Conservation (phyloP, 805 yeast species). For the Teunomyces kruisii region DNA sequence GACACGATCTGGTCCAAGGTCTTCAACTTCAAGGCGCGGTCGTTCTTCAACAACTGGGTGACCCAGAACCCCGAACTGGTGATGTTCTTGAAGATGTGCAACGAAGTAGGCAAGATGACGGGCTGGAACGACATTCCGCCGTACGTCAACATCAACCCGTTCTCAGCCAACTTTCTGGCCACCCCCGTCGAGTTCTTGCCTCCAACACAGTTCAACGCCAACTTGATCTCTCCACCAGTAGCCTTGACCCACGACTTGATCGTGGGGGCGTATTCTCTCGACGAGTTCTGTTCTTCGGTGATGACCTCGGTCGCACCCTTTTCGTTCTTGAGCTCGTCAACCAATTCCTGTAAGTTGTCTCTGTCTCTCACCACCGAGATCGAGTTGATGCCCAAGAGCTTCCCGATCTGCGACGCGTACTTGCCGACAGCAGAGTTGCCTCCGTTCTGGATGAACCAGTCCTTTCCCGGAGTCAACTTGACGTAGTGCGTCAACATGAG, state of each 20-base stretch:
- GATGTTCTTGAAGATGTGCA: slow-evolving; percentile 86
- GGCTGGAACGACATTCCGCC: slow-evolving; percentile 99
- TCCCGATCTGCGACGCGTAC: slow-evolving; percentile 85
- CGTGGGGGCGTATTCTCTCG: slow-evolving; percentile 62
- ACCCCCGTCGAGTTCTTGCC: slow-evolving; percentile 81
- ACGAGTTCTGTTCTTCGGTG: slow-evolving; percentile 80
- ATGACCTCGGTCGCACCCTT: slow-evolving; percentile 88
- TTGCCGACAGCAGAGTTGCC: slow-evolving; percentile 95
- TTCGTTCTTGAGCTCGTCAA: slow-evolving; percentile 47
- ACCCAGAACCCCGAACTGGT: slow-evolving; percentile 93
- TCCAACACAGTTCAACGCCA: slow-evolving; percentile 92
- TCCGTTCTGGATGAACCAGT: slow-evolving; percentile 95
- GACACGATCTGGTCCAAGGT: slow-evolving; percentile 37
- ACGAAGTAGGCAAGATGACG: slow-evolving; percentile 83
- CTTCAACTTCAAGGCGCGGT: slow-evolving; percentile 33
- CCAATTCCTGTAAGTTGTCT: slow-evolving; percentile 63
- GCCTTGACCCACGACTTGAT: slow-evolving; percentile 55
- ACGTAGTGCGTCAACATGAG: slow-evolving; percentile 77
- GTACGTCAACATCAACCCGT: slow-evolving; percentile 83
- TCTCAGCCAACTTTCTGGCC: slow-evolving; percentile 74
- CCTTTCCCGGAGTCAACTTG: slow-evolving; percentile 57
- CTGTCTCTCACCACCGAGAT: slow-evolving; percentile 87
- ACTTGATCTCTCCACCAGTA: slow-evolving; percentile 53
- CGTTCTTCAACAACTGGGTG: slow-evolving; percentile 48
- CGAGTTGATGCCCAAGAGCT: slow-evolving; percentile 74